Evolutionary conservation across 139 green algal genomes (phyloP), one percentile per base, ranked within the genome.

Genomic region (Chlamydomonas applanata): DNA sequence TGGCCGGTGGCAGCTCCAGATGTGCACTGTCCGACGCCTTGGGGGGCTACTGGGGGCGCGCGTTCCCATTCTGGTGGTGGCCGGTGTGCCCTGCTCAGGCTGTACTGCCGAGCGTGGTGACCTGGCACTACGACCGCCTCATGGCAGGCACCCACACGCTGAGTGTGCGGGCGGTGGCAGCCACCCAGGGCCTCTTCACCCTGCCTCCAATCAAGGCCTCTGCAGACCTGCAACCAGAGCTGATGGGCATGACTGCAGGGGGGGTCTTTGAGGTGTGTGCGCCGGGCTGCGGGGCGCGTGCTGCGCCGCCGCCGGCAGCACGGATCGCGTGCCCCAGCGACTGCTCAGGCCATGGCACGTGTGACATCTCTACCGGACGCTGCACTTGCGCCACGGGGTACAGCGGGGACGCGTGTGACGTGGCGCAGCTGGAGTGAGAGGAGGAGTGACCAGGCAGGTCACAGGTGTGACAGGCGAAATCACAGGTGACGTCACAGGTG

Each of bases 151-250:
- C 85, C 11, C 57, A 76, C 44, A 79, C 57, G 4, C 33, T 89
- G 22, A 57, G 52, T 19, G 85, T 91, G 75, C 63, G 56, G 30
- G 86, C 86, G 2, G 79, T 91, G 46, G 86, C 89, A 0, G 87
- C 85, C 17, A 89, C 85, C 0, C 60, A 66, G 22, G 89, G 87
- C 33, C 35, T 20, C 16, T 92, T 91, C 64, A 68, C 60, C 20
- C 40, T 90, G 67, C 89, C 89, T 16, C 89, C 89, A 2, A 71
- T 82, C 20, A 82, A 77, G 32, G 86, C 85, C 0, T 90, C 64
- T 17, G 85, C 82, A 30, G 63, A 82, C 29, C 45, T 81, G 60
- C 89, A 93, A 74, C 85, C 86, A 1, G 87, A 93, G 81, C 72
- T 83, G 11, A 76, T 83, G 74, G 84, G 84, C 22, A 72, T 80